A percentile compares a stretch with the other conserved stretches of the same genome.
phyloP scores from a whole-genome alignment of 345 rosid genomes.

The Combretum micranthum region DNA sequence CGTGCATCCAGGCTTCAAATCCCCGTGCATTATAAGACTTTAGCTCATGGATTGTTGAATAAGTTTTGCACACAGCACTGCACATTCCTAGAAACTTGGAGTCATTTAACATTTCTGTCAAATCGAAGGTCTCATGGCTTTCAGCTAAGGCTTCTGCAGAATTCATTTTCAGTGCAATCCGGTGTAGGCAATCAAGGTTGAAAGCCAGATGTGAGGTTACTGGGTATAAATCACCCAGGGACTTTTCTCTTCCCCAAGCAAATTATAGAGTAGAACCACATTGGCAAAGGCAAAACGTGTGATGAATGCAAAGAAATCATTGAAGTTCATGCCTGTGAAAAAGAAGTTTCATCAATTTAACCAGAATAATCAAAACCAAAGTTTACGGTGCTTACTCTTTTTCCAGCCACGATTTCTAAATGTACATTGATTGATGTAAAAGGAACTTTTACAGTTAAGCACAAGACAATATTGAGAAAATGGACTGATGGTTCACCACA shows the following conservation, averaged over 20 bases:
- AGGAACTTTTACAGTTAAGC: too few relatives aligned
- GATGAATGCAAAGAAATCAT: conserved; percentile 62
- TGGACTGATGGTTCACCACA: too few relatives aligned
- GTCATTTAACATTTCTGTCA: conserved; percentile 32
- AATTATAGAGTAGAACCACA: conserved; percentile 29
- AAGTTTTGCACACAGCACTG: too few relatives aligned
- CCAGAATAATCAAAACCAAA: too few relatives aligned
- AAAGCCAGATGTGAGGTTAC: conserved; percentile 28
- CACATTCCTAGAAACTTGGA: conserved; percentile 46
- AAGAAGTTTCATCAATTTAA: too few relatives aligned
- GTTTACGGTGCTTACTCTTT: not conserved
- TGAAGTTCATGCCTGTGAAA: conserved; percentile 90
- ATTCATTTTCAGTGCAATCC: conserved; percentile 43
- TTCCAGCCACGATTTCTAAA: too few relatives aligned
- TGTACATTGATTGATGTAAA: too few relatives aligned
- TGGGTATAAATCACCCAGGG: conserved; percentile 22
- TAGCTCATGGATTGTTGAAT: conserved; percentile 36
- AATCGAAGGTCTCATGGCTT: conserved; percentile 28
- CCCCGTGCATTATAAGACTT: conserved; percentile 13
- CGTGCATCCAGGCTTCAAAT: conserved; percentile 23
- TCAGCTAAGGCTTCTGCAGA: conserved; percentile 28
- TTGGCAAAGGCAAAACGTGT: conserved; percentile 51
- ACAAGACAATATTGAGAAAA: too few relatives aligned
- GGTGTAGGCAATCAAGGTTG: conserved; percentile 44
- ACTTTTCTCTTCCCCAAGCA: too few relatives aligned